Evolutionary conservation across 73 alveolate species (phyloP).

Genomic region (Paraurostyla sp.): DNA sequence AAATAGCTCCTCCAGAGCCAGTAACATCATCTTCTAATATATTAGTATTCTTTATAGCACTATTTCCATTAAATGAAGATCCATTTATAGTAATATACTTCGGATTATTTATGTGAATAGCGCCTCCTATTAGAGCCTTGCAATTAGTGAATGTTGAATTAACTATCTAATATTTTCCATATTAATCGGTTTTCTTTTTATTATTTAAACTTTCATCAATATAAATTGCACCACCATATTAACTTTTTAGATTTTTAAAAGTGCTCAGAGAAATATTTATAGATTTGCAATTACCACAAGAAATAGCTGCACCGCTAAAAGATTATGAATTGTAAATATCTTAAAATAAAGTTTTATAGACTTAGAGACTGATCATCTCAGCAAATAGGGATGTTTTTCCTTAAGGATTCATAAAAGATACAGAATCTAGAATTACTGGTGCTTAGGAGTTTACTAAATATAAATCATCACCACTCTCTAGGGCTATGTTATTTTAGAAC

Average conservation of each 20-base stretch:
- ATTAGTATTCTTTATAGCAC: too few relatives aligned
- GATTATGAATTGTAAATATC: too few relatives aligned
- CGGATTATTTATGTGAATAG: too few relatives aligned
- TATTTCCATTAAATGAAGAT: too few relatives aligned
- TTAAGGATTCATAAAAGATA: too few relatives aligned
- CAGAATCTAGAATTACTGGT: too few relatives aligned
- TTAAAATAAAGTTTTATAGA: too few relatives aligned
- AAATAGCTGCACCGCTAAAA: background rate
- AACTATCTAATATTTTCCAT: background rate
- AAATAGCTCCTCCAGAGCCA: slow-evolving; percentile 2
- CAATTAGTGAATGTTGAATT: background rate
- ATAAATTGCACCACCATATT: background rate
- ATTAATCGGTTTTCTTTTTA: background rate
- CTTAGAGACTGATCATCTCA: too few relatives aligned
- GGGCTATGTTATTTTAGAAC: background rate
- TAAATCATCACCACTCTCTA: background rate
- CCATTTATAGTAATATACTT: too few relatives aligned
- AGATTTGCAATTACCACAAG: background rate
- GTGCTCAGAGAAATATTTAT: background rate
- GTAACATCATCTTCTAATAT: too few relatives aligned
- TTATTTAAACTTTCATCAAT: background rate
- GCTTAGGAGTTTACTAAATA: background rate
- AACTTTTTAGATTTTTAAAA: background rate
- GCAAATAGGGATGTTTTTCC: too few relatives aligned
- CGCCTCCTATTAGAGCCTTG: too few relatives aligned